Base-by-base conservation (phyloP, 177 flowering plant genomes). In the Vitis hybrid region DNA sequence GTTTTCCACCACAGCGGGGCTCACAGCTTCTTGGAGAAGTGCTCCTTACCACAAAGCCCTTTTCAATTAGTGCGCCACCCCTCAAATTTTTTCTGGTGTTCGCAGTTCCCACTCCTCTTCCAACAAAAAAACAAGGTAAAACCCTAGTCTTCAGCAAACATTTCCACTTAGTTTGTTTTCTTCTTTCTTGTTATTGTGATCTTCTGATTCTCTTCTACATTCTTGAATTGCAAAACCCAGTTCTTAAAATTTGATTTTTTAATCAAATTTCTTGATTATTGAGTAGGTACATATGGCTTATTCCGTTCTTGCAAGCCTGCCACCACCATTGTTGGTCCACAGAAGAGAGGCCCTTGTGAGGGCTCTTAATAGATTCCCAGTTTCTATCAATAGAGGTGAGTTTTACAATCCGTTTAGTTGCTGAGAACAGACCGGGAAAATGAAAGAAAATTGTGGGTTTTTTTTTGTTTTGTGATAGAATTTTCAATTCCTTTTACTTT, bases 241-340 rank as follows among this genome's bases (percentile, higher is more conserved):
- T 21, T 52, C 5, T 7, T 17, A 24, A 61, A 15, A 17, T 53
- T 20, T 6, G 52, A 14, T 52, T 49, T 59, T 55, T 53, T 6
- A 20, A 59, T 17, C 9, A 6, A 13, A 3, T 20, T 53, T 56
- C 1, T 41, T 21, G 48, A 48, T 58, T 52, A 27, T 27, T 27
- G 11, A 32, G 1, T 51, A 58, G 74, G 65, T 62, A 56, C 18
- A 68, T 62, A 87, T 87, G 88, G 87, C 88, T 66, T 41, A 41
- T 41, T 74, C 84, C 18, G 61, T 81, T 51, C 55, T 76, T 32
- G 77, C 80, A 60, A 78, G 51, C 76, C 71, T 83, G 74, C 78
- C 72, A 70, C 79, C 86, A 12, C 77, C 83, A 46, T 50, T 81
- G 68, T 50, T 81, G 51, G 64, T 73, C 60, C 73, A 63, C 46